These are phyloP conservation scores for Backusella luteola DNA, from an alignment of 192 early-diverging fungal species.

Conservation along the genomic window DNA sequence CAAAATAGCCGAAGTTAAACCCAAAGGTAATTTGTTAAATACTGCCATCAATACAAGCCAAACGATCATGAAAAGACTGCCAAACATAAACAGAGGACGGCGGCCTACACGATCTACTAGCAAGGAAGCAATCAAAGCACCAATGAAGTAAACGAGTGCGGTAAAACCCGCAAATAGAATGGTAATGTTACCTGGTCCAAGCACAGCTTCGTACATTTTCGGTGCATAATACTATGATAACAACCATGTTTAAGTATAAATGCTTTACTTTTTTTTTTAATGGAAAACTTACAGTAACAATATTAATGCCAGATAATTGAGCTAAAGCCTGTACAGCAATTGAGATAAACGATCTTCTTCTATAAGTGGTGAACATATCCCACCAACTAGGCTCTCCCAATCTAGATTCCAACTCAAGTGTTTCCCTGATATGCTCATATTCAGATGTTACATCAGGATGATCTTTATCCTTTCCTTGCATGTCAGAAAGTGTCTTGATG, in stretches of 20 bases:
- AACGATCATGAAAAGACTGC: constrained; percentile 21
- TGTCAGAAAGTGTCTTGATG: constrained; percentile 46
- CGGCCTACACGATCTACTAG: constrained; percentile 23
- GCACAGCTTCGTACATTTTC: constrained; percentile 23
- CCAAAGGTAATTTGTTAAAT: constrained; percentile 19
- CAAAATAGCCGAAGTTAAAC: constrained; percentile 3
- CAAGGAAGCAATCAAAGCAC: constrained; percentile 10
- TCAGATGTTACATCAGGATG: constrained; percentile 56
- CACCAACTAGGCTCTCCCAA: constrained; percentile 35
- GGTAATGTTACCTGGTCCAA: neutral
- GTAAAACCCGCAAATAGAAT: constrained; percentile 23
- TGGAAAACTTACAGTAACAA: constrained; percentile 15
- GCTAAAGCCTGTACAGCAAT: constrained; percentile 24
- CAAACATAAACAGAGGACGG: constrained; percentile 24
- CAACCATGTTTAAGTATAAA: neutral
- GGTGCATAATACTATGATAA: constrained; percentile 26
- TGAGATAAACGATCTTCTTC: constrained; percentile 17
- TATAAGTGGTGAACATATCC: constrained; percentile 36
- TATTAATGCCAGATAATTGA: constrained; percentile 19
- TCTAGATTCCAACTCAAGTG: constrained; percentile 39
- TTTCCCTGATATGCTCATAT: constrained; percentile 60
- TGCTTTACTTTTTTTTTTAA: neutral
- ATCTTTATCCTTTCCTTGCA: constrained; percentile 8
- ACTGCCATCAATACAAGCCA: constrained; percentile 31
- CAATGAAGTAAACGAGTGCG: constrained; percentile 15